Evolutionary conservation across 1,284 basidiomycete genomes (phyloP), one percentile per base, ranked within the genome.

Genomic region (Pterula multifida): DNA sequence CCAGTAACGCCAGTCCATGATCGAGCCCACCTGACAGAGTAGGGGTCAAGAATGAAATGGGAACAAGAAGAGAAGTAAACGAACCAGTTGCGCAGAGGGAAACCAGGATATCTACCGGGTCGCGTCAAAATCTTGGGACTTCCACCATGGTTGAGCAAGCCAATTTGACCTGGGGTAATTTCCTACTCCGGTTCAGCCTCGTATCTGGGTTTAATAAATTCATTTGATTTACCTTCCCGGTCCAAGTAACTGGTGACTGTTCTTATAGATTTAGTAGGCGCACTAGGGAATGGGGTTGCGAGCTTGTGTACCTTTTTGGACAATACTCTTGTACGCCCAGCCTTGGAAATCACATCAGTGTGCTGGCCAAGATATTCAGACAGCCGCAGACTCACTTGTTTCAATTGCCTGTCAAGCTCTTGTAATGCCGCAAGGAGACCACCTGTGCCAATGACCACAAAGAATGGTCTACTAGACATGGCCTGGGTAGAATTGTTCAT

Each of bases 101-200:
- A 80, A 0, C 75, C 70, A 9, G 86, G 85, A 57, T 89, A 89
- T 13, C 83, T 78, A 26, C 86, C 86, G 1, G 86, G 79, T 49
- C 69, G 71, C 2, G 75, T 79, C 44, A 89, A 61, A 36, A 89
- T 59, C 63, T 85, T 86, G 13, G 85, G 86, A 42, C 78, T 69
- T 48, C 85, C 86, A 68, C 85, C 85, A 60, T 88, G 84, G 59
- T 81, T 85, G 54, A 87, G 78, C 19, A 87, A 64, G 4, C 85
- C 84, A 32, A 87, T 59, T 54, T 65, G 68, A 35, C 85, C 84
- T 1, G 82, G 83, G 25, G 68, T 68, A 39, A 88, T 74, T 61
- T 86, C 81, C 50, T 66, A 70, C 19, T n/a, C n/a, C n/a, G n/a
- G n/a, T n/a, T n/a, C n/a, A n/a, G n/a, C 3, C 81, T 82, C 2